These are phyloP conservation scores for Pseudogymnoascus sp. DNA, from an alignment of 2,329 filamentous ascomycete species.

Conservation along the genomic window DNA sequence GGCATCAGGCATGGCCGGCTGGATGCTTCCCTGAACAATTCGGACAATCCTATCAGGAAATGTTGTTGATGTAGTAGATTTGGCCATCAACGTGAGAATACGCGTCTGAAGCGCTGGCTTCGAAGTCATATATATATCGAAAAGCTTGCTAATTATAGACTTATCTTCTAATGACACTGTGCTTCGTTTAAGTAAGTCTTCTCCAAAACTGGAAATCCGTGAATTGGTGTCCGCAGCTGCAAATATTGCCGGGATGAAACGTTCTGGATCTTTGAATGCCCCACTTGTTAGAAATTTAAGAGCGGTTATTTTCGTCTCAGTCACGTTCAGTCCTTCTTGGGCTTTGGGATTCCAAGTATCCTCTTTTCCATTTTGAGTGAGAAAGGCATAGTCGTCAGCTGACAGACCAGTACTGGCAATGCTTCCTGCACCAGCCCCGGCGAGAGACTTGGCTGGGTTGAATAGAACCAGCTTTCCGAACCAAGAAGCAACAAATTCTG, in stretches of 20 bases:
- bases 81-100: constrained; percentile 68
- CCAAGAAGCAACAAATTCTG: constrained; percentile 64
- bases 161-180: constrained; percentile 66
- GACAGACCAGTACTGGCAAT: constrained; percentile 49
- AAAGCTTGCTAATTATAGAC: constrained; percentile 56
- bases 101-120: constrained; percentile 69
- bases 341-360: constrained; percentile 59
- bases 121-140: constrained; percentile 64
- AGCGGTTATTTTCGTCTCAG: constrained; percentile 62
- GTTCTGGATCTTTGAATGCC: constrained; percentile 74
- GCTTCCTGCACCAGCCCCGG: not conserved
- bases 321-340: constrained; percentile 56
- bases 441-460: constrained; percentile 20
- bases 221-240: constrained; percentile 78
- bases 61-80: constrained; percentile 65
- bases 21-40: constrained; percentile 61
- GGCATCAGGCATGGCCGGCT: constrained; percentile 34
- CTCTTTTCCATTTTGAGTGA: constrained; percentile 58
- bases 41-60: constrained; percentile 61
- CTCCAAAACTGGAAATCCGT: constrained; percentile 73
- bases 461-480: constrained; percentile 72
- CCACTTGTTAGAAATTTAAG: constrained; percentile 73
- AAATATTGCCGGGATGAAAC: constrained; percentile 76
- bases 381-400: constrained; percentile 59
- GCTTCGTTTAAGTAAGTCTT: constrained; percentile 79